Percentiles rank a stretch among this genome's conserved stretches.
phyloP scores from a whole-genome alignment of 345 rosid genomes.

The Dipteronia sinensis region DNA sequence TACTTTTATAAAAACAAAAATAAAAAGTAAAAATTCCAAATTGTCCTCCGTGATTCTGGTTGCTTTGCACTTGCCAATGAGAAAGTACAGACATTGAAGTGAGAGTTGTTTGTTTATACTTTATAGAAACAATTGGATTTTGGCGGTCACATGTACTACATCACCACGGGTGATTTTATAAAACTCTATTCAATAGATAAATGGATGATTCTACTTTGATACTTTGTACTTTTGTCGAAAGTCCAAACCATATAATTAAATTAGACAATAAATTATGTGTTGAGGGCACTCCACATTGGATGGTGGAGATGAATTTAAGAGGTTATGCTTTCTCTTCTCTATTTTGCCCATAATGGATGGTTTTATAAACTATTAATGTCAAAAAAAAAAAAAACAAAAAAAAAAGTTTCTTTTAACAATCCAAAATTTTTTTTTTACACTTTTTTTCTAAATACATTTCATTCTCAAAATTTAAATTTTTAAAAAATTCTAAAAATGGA shows the following conservation, averaged over 20 bases:
- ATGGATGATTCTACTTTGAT: neutral
- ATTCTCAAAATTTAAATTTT: too few relatives aligned
- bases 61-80: neutral
- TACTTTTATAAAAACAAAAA: neutral
- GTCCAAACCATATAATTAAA: neutral
- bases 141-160: neutral
- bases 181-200: neutral
- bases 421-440: too few relatives aligned
- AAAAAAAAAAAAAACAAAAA: too few relatives aligned
- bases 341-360: neutral
- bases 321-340: neutral
- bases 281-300: neutral
- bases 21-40: neutral
- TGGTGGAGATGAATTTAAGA: neutral
- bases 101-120: too few relatives aligned
- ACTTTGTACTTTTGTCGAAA: neutral
- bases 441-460: too few relatives aligned
- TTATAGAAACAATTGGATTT: too few relatives aligned
- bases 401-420: too few relatives aligned
- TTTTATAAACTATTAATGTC: too few relatives aligned
- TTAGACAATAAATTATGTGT: neutral
- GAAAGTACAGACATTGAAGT: too few relatives aligned
- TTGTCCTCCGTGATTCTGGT: neutral
- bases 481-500: too few relatives aligned
- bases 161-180: too few relatives aligned